Base-by-base conservation (phyloP, 2,329 filamentous ascomycete genomes). In the Claviceps monticola region DNA sequence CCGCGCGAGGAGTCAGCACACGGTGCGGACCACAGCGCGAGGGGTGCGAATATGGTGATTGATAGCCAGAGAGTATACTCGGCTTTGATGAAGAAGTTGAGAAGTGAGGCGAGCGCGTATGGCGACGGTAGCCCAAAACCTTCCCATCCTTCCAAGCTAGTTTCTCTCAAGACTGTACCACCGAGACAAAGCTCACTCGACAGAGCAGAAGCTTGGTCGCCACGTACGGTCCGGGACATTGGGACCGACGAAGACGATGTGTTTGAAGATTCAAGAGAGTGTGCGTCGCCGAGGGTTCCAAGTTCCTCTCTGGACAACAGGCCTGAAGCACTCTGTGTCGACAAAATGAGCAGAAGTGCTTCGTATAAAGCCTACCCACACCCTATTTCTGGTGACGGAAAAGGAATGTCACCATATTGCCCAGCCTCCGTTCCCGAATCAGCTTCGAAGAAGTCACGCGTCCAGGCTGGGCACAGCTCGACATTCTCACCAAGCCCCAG, bases 61-160 rank as follows among this genome's bases (percentile, higher is more conserved):
- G 73, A 82, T 52, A 80, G 77, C 53, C 72, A 80, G 41, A 72
- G 75, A 38, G 72, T 85, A 3, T 84, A 82, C 58, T 79, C 78
- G 5, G 82, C 80, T 1, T 66, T 86, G n/a, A 78, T 84, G 66
- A 76, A 76, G 55, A 70, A 72, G 37, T 63, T 80, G 43, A 64
- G 71, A 9, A 69, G 73, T 11, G 69, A 67, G 2, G 67, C 66
- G 38, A 51, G 54, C 13, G 43, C 56, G 16, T 45, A 54, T 36
- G 56, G 50, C 1, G 48, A 54, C 36, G 56, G 50, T 1, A n/a
- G 45, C 49, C 11, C 51, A 3, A 44, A 54, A n/a, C 42, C 51
- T 11, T 53, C 37, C 3, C 34, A 49, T 7, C 29, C 46, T 9
- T 21, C 16, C 4, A 43, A 39, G 23, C 41, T 29, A 50, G 49